Evolutionary conservation across 345 rosid genomes (phyloP), one percentile per base, ranked within the genome.

Genomic region (Streptanthus diversifolius): DNA sequence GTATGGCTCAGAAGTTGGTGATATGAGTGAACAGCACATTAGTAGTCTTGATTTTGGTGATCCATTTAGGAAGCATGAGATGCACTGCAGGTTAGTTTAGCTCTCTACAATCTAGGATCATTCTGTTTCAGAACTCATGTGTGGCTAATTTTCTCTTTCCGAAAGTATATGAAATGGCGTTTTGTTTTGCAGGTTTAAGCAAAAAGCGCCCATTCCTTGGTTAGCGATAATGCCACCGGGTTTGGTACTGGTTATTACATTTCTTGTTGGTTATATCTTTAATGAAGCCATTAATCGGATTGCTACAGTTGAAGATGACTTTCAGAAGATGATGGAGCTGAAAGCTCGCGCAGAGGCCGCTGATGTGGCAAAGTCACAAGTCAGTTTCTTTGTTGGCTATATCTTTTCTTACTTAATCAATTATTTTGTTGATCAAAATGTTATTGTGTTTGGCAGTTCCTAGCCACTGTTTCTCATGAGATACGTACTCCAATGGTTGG

Each of bases 401-500:
- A 6, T 32, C 35, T 32, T 32, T 32, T 32, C 8, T 7, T 32
- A 32, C 35, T 8, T 30, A 30, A 5, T 30, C 30, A 27, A 27
- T 3, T 27, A 1, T 32, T 32, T 6, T 32, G 35, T 7, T 32
- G 35, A 32, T 32, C 35, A 32, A 32, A 22, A 32, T 32, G 35
- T 32, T 32, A 32, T 32, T 21, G 3, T 13, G 15, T 32, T 33
- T 24, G 51, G 39, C 39, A 93, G 98, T 93, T 93, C 73, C 89
- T 93, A 70, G 97, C 98, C 8, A 90, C 97, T 30, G 98, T 93
- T 75, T 93, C 98, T 70, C 98, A 93, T 41, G 98, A 93, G 88
- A 93, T 93, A 72, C 86, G 97, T 64, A 93, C 96, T 73, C 98
- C 98, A 1, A 90, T 93, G 98, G 87, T 86, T 63, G 98, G 97